phyloP scores from a whole-genome alignment of 1,284 basidiomycete genomes.

The Agroathelia rolfsii region DNA sequence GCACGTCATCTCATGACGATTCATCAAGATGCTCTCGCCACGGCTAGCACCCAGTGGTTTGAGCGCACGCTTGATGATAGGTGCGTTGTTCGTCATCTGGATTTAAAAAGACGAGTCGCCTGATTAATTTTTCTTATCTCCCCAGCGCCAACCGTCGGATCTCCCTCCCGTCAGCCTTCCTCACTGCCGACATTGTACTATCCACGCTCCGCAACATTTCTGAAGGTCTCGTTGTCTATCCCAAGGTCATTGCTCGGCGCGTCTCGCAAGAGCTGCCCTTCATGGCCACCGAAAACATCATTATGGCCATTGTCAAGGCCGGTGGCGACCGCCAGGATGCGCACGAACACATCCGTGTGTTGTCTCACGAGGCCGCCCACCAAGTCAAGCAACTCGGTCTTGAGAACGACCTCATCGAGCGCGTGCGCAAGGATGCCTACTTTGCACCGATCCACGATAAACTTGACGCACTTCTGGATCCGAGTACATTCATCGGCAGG shows the following conservation, averaged over 20 bases:
- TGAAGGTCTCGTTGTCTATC: slow-evolving; percentile 97
- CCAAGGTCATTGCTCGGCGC: slow-evolving; percentile 85
- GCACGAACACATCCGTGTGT: slow-evolving; percentile 91
- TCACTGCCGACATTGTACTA: slow-evolving; percentile 94
- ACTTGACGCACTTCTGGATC: slow-evolving; percentile 67
- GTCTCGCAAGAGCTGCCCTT: slow-evolving; percentile 96
- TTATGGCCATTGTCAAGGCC: slow-evolving; percentile 96
- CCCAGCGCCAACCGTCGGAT: slow-evolving; percentile 89
- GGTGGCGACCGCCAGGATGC: slow-evolving; percentile 96
- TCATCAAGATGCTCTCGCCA: slow-evolving; percentile 91
- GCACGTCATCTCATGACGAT: slow-evolving; percentile 88
- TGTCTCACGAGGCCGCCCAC: slow-evolving; percentile 92
- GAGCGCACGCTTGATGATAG: slow-evolving; percentile 93
- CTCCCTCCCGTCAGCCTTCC: slow-evolving; percentile 92
- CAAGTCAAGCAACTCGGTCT: slow-evolving; percentile 94
- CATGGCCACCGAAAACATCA: slow-evolving; percentile 99
- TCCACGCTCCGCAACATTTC: slow-evolving; percentile 94
- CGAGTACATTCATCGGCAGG: slow-evolving; percentile 80
- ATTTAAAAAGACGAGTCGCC: slow-evolving; percentile 1
- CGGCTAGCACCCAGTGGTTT: slow-evolving; percentile 89
- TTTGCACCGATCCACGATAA: slow-evolving; percentile 53
- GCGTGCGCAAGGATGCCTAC: slow-evolving; percentile 61
- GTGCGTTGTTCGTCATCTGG: slow-evolving; percentile 25
- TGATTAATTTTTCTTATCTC: slow-evolving; percentile 6
- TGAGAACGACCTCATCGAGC: slow-evolving; percentile 93